Base-by-base conservation (phyloP, 1,284 basidiomycete species). In the Fistulina hepatica region DNA sequence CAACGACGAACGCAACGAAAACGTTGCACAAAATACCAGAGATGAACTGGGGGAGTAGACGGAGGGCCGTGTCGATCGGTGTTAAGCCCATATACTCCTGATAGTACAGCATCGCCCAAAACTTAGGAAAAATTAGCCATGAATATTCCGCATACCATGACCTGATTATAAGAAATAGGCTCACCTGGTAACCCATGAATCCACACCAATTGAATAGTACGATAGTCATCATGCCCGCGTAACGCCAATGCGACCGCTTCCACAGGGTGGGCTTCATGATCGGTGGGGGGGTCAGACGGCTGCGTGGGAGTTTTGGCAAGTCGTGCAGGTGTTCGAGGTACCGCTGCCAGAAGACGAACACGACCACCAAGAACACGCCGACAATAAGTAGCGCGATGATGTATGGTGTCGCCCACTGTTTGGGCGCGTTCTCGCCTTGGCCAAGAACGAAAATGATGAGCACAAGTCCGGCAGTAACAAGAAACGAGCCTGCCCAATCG, bases 41-140 rank as follows among this genome's bases (percentile, higher is more conserved):
- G 21, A 88, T 56, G 13, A 74, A 71, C 71, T 83, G 84, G 0
- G 90, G 90, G 4, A 91, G 47, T 45, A 92, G 67, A 6, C 83
- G 75, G 19, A 90, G 53, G 58, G 90, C 85, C 1, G 85, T 80
- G 10, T 69, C 63, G 21, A 92, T 61, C 1, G 81, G 71, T 5
- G 59, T 61, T 30, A 73, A 56, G 2, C 57, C 51, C 39, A 64
- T 50, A 50, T 76, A 85, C 34, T 73, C 64, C 48, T 85, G 81
- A 50, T 82, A 84, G 52, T 74, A 84, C 2, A 84, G 50, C 71
- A n/a, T 76, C 39, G 6, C n/a, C n/a, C n/a, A n/a, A n/a, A n/a
- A n/a, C n/a, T n/a, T n/a, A n/a, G n/a, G n/a, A n/a, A n/a, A n/a
- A n/a, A n/a, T n/a, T n/a, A n/a, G n/a, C n/a, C n/a, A n/a, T n/a